A percentile compares a stretch with the other conserved stretches of the same genome.
Evolutionary conservation across 2,329 filamentous ascomycete species (phyloP).

Genomic region (Apiospora malaysiana): DNA sequence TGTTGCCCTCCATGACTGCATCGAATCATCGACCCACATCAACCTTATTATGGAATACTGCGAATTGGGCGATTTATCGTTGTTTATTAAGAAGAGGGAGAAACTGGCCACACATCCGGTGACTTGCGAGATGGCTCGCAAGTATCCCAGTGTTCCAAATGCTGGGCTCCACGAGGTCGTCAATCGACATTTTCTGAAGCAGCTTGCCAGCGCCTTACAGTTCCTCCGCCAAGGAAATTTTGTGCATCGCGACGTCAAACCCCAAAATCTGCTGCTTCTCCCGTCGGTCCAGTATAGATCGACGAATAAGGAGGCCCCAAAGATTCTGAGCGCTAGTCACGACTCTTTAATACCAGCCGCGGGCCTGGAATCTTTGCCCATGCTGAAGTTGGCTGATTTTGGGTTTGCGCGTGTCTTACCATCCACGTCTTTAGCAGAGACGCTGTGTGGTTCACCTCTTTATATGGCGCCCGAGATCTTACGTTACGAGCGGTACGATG

Average conservation of each 20-base stretch:
- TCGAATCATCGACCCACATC: conserved; percentile 86
- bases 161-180: conserved; percentile 97
- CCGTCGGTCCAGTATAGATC: conserved; percentile 77
- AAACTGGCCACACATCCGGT: conserved; percentile 79
- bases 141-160: conserved; percentile 83
- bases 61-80: conserved; percentile 89
- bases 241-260: conserved; percentile 96
- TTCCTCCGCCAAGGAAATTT: conserved; percentile 86
- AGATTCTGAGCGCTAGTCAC: conserved; percentile 77
- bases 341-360: conserved; percentile 81
- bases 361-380: conserved; percentile 84
- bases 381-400: conserved; percentile 98
- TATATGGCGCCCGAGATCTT: conserved; percentile 99
- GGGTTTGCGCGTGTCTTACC: conserved; percentile 96
- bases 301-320: conserved; percentile 64
- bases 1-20: conserved; percentile 92
- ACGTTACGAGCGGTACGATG: conserved; percentile 95
- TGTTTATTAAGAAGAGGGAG: conserved; percentile 95
- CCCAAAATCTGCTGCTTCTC: conserved; percentile 91
- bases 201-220: conserved; percentile 88
- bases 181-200: conserved; percentile 93
- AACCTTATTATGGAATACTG: conserved; percentile 99
- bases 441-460: conserved; percentile 91
- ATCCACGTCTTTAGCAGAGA: conserved; percentile 90
- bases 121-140: conserved; percentile 87